phyloP scores from a whole-genome alignment of 495 filamentous ascomycete genomes.

The Letharia lupina region DNA sequence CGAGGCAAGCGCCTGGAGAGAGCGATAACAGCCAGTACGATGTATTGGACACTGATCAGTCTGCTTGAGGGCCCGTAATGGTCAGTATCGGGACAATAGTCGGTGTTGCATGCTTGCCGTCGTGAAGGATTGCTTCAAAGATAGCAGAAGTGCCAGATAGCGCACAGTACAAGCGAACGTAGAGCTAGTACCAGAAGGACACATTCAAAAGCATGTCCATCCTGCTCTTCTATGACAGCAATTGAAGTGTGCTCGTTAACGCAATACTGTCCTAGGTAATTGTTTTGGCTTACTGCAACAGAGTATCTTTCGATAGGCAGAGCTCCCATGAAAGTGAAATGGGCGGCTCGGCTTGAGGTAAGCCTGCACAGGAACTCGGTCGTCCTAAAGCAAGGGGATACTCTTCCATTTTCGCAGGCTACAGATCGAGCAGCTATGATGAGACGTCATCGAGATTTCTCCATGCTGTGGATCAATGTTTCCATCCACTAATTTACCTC shows the following conservation, averaged over 20 bases:
- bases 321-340: background rate
- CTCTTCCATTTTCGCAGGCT: background rate
- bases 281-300: background rate
- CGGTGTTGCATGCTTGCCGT: background rate
- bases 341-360: background rate
- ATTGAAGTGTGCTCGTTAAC: background rate
- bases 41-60: slow-evolving; percentile 39
- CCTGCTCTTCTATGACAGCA: background rate
- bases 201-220: background rate
- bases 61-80: slow-evolving; percentile 6
- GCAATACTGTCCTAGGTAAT: background rate
- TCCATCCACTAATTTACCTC: background rate
- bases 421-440: background rate
- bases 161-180: background rate
- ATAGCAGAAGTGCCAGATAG: background rate
- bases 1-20: slow-evolving; percentile 35
- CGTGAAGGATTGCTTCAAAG: background rate
- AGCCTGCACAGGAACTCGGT: background rate
- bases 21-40: slow-evolving; percentile 37
- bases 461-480: background rate
- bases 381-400: background rate
- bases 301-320: background rate
- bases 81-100: background rate
- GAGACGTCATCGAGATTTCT: background rate
- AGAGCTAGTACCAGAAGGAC: background rate